These are phyloP conservation scores for Podaxis mareebaensis DNA, from an alignment of 768 basidiomycete species.

Conservation along the genomic window DNA sequence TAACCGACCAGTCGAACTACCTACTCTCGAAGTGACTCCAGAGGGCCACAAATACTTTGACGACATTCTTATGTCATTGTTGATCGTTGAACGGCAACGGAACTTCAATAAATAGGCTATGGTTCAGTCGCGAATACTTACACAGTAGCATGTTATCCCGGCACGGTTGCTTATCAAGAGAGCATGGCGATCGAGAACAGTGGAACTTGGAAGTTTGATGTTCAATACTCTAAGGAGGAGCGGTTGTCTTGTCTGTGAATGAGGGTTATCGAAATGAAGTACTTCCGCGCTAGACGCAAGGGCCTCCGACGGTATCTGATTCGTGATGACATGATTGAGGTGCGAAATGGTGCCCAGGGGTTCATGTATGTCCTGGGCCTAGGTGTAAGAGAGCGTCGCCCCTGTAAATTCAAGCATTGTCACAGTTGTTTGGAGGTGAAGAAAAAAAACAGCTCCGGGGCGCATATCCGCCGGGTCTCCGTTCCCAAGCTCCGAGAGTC, in stretches of 20 bases:
- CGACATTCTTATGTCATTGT: conserved; percentile 22
- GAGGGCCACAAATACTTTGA: conserved; percentile 24
- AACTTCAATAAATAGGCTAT: neutral
- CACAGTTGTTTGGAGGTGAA: neutral
- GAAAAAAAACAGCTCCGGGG: too few species aligned
- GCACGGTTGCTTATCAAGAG: neutral
- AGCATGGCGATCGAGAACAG: too few species aligned
- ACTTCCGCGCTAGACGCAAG: neutral
- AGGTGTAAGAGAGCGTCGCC: neutral
- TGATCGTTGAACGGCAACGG: neutral
- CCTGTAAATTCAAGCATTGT: neutral
- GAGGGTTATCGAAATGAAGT: neutral
- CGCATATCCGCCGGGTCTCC: too few species aligned
- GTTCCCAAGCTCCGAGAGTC: too few species aligned
- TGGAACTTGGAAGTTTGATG: neutral
- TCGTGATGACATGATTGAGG: neutral
- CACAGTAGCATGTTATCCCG: neutral
- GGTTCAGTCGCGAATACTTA: neutral
- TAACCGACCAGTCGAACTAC: neutral
- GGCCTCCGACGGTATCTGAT: neutral
- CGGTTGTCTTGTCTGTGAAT: neutral
- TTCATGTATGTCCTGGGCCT: neutral
- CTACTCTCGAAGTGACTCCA: conserved; percentile 21
- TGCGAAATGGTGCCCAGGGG: neutral
- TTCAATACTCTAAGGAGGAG: neutral